These are phyloP conservation scores for Mortierella sp. DNA, from an alignment of 371 early-diverging fungal species.

Conservation along the genomic window DNA sequence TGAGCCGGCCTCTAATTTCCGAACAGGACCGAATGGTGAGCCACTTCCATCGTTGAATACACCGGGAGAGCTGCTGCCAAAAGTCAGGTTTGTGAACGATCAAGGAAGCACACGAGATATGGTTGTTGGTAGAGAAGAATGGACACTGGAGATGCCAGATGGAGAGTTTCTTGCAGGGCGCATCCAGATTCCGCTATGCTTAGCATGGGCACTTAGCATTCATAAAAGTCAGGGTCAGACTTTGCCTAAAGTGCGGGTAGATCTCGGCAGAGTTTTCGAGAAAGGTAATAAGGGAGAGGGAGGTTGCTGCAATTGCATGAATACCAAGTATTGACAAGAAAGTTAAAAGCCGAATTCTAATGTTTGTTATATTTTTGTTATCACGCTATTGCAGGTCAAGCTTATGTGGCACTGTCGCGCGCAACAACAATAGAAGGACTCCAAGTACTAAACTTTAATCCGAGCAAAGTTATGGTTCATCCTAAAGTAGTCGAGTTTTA, in stretches of 20 bases:
- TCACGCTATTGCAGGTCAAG: slow-evolving; percentile 63
- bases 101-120: slow-evolving; percentile 17
- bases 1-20: slow-evolving; percentile 12
- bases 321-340: too few species aligned
- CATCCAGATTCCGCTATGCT: slow-evolving; percentile 68
- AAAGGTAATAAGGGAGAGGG: slow-evolving; percentile 18
- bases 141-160: slow-evolving; percentile 33
- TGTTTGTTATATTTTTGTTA: slow-evolving; percentile 15
- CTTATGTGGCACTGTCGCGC: slow-evolving; percentile 73
- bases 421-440: slow-evolving; percentile 62
- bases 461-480: slow-evolving; percentile 77
- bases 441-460: slow-evolving; percentile 81
- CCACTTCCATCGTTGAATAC: slow-evolving; percentile 21
- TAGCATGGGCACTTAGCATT: slow-evolving; percentile 76
- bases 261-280: slow-evolving; percentile 48
- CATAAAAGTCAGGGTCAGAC: slow-evolving; percentile 73
- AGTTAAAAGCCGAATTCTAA: too few species aligned
- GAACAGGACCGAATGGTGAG: slow-evolving; percentile 9
- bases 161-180: slow-evolving; percentile 25
- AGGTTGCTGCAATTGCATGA: too few species aligned
- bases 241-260: slow-evolving; percentile 44
- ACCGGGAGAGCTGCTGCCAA: slow-evolving; percentile 28
- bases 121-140: slow-evolving; percentile 42
- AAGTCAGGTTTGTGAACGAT: slow-evolving; percentile 38
- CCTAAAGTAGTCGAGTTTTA: slow-evolving; percentile 77